Evolutionary conservation across 441 rosid genomes (phyloP).

Genomic region (Aleurites moluccanus): DNA sequence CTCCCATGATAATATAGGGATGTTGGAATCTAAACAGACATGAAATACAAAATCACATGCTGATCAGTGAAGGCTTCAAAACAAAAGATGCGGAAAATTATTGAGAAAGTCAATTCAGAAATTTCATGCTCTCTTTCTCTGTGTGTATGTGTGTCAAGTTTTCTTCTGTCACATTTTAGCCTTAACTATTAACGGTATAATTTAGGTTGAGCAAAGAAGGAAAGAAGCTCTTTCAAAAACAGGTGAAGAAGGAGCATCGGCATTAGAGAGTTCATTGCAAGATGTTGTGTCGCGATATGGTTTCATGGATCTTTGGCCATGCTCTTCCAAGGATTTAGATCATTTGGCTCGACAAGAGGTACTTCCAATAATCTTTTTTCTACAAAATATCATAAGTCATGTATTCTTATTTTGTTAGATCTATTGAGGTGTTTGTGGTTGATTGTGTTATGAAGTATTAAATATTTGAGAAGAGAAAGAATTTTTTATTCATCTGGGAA

Average conservation of each 20-base stretch:
- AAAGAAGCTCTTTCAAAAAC: constrained; percentile 87
- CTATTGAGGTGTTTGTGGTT: neutral
- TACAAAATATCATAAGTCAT: neutral
- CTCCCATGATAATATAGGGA: neutral
- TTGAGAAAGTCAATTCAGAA: neutral
- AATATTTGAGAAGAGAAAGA: neutral
- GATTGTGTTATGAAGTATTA: neutral
- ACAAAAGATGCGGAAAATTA: neutral
- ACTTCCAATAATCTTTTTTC: constrained; percentile 21
- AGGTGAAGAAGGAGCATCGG: constrained; percentile 64
- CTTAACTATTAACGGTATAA: constrained; percentile 13
- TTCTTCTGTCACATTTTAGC: constrained; percentile 1
- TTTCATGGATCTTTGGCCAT: constrained; percentile 98
- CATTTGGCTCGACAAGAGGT: constrained; percentile 94
- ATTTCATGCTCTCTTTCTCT: neutral
- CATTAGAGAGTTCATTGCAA: constrained; percentile 64
- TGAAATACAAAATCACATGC: neutral
- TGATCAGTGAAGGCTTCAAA: neutral
- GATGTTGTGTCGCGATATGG: constrained; percentile 84
- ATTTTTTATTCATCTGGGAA: neutral
- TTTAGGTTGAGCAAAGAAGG: constrained; percentile 93
- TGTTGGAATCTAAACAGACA: neutral
- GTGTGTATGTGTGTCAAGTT: neutral
- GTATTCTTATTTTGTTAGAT: neutral
- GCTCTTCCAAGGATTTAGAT: constrained; percentile 84